Conservation (phyloP, 164 flowering plant species). For the Dillenia suffruticosa region DNA sequence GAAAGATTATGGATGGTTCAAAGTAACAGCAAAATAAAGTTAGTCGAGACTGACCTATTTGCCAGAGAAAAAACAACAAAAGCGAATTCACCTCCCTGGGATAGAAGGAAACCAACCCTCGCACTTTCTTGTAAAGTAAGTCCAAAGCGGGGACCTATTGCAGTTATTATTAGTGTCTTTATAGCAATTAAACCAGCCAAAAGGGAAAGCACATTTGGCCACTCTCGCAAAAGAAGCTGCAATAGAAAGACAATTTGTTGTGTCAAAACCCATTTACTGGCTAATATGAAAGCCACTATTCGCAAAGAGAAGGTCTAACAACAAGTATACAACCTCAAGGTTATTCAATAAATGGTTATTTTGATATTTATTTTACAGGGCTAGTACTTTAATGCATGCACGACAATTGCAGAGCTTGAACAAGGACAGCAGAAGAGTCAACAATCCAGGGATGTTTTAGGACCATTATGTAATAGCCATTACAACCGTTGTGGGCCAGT, state of each 20-base stretch:
- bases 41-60: slow-evolving; percentile 57
- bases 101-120: slow-evolving; percentile 89
- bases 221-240: slow-evolving; percentile 91
- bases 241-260: slow-evolving; percentile 14
- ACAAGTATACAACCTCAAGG: too few relatives aligned
- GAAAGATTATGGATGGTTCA: too few relatives aligned
- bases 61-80: slow-evolving; percentile 98
- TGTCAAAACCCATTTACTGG: slow-evolving; percentile 7
- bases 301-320: too few relatives aligned
- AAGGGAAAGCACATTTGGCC: slow-evolving; percentile 96
- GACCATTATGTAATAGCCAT: too few relatives aligned
- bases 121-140: slow-evolving; percentile 79
- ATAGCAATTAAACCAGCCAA: slow-evolving; percentile 82
- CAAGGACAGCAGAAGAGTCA: too few relatives aligned
- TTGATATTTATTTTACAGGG: too few relatives aligned
- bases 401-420: too few relatives aligned
- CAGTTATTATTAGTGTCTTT: slow-evolving; percentile 90
- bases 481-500: too few relatives aligned
- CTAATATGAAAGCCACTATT: too few relatives aligned
- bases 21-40: background rate
- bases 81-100: slow-evolving; percentile 98
- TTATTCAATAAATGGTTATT: too few relatives aligned
- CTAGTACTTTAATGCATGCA: too few relatives aligned
- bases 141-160: slow-evolving; percentile 96
- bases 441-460: too few relatives aligned